Percentiles rank a stretch among this genome's conserved stretches.
These are phyloP conservation scores for Hippophae gyantsensis DNA, from an alignment of 306 rosid species.

Conservation along the genomic window DNA sequence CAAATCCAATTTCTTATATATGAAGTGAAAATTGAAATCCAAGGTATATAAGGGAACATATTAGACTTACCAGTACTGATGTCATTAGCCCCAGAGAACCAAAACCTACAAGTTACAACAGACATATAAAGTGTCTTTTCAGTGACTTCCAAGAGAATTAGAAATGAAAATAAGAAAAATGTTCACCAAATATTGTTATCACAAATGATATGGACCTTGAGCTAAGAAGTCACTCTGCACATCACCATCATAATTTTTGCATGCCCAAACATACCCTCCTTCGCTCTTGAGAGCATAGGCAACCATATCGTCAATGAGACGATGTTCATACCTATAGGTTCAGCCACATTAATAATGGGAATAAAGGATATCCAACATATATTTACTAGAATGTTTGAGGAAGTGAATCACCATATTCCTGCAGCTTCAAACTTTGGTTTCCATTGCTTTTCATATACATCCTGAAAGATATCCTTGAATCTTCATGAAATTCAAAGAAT, in stretches of 20 bases:
- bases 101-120: conserved; percentile 41
- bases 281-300: conserved; percentile 96
- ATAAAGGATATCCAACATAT: conserved; percentile 10
- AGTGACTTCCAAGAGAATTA: conserved; percentile 1
- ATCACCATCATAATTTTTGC: conserved; percentile 96
- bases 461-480: conserved; percentile 96
- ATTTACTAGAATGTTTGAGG: neutral
- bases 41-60: conserved; percentile 12
- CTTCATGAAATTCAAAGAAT: conserved; percentile 31
- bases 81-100: conserved; percentile 98
- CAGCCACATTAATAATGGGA: conserved; percentile 6
- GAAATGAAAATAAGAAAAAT: neutral
- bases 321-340: conserved; percentile 80
- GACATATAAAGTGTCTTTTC: neutral
- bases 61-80: conserved; percentile 59
- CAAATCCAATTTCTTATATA: conserved; percentile 15
- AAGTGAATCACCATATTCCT: conserved; percentile 65
- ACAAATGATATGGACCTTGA: conserved; percentile 51
- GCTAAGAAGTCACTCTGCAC: conserved; percentile 98
- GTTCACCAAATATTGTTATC: neutral
- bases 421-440: conserved; percentile 79
- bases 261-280: conserved; percentile 99
- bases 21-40: neutral
- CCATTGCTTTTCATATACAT: conserved; percentile 82
- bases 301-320: conserved; percentile 94